Base-by-base conservation (phyloP, 345 rosid species). In the Aurinia saxatilis region DNA sequence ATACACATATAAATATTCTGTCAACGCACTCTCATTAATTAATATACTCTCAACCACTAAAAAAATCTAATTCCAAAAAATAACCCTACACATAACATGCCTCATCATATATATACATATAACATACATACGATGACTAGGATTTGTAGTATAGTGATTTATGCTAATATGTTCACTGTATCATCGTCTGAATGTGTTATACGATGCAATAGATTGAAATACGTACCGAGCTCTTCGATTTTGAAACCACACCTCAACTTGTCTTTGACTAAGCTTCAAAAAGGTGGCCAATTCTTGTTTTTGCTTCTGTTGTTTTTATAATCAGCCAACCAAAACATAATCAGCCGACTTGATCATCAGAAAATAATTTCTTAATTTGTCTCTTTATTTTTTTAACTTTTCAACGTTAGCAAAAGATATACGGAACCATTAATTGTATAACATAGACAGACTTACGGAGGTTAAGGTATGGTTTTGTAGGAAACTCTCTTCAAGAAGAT, bases 181-280 rank as follows among this genome's bases (percentile, higher is more conserved):
- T n/a, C n/a, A n/a, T n/a, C n/a, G n/a, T n/a, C n/a, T n/a, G n/a
- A n/a, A n/a, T n/a, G n/a, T n/a, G n/a, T n/a, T n/a, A n/a, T n/a
- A n/a, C n/a, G n/a, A n/a, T n/a, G n/a, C n/a, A n/a, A n/a, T n/a
- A n/a, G n/a, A n/a, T n/a, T n/a, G 17, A 65, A 36, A 37, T 14
- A 65, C 60, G 50, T 56, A 86, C 93, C 93, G 81, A 64, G 93
- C 93, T 72, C 93, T 75, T 62, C 93, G 77, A 74, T 86, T 86
- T 45, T 86, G 93, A 72, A 86, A 86, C 93, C 93, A 86, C 18
- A 86, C 93, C 76, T 86, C 93, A 9, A 86, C 89, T 57, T 86
- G 93, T 15, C 93, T 77, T 50, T 85, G 85, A 49, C 84, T 78
- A 53, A 86, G 84, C 73, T 81, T 81, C 72, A 86, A 49, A 59